Evolutionary conservation across 2,329 filamentous ascomycete species (phyloP).

Genomic region (Clonostachys sp.): DNA sequence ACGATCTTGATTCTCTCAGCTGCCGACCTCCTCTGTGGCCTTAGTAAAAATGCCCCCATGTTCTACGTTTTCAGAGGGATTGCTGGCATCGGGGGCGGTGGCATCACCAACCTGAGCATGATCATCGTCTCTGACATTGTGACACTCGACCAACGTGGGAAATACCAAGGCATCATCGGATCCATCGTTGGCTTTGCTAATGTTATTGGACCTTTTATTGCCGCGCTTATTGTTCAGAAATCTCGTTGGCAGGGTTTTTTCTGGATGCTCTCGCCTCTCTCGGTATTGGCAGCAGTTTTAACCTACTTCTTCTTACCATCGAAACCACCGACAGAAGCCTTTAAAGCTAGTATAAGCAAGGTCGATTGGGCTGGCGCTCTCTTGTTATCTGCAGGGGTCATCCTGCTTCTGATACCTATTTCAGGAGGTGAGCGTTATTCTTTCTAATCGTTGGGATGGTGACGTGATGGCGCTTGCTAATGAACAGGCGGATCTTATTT

Average conservation of each 20-base stretch:
- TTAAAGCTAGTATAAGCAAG: constrained; percentile 41
- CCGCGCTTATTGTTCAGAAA: constrained; percentile 27
- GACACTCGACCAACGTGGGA: constrained; percentile 52
- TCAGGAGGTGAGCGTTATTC: constrained; percentile 40
- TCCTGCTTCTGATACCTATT: constrained; percentile 59
- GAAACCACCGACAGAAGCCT: constrained; percentile 37
- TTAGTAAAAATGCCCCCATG: constrained; percentile 49
- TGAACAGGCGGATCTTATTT: constrained; percentile 16
- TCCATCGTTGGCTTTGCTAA: constrained; percentile 34
- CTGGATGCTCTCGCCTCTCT: constrained; percentile 44
- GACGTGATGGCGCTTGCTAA: neutral
- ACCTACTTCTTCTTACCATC: constrained; percentile 45
- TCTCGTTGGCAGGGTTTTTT: constrained; percentile 36
- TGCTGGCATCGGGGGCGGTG: constrained; percentile 58
- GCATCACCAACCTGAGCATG: constrained; percentile 54
- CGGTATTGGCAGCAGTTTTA: constrained; percentile 34
- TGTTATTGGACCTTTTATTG: constrained; percentile 34
- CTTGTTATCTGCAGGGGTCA: constrained; percentile 47
- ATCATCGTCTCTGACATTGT: constrained; percentile 59
- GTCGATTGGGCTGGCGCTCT: constrained; percentile 57
- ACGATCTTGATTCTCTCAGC: constrained; percentile 47
- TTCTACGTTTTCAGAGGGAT: constrained; percentile 58
- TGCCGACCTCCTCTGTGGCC: constrained; percentile 54
- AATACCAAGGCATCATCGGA: constrained; percentile 41
- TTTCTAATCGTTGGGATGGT: neutral